phyloP scores from a whole-genome alignment of 495 filamentous ascomycete species.

The Aspergillus affinis region DNA sequence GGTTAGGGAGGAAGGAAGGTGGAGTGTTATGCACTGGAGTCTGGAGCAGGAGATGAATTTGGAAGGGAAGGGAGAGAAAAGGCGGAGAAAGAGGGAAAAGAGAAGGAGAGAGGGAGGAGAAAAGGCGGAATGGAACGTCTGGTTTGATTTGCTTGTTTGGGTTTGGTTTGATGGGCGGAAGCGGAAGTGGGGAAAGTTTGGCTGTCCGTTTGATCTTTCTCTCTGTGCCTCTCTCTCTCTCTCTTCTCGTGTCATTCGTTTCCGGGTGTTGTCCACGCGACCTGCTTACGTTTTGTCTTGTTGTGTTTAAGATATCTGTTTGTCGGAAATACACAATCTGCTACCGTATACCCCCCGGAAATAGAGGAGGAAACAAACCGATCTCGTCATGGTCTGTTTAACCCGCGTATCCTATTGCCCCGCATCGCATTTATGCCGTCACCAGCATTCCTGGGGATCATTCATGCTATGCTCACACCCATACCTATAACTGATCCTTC shows the following conservation, averaged over 20 bases:
- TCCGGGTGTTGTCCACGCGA: too few species aligned
- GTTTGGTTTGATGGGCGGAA: neutral
- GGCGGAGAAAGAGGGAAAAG: neutral
- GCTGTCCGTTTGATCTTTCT: neutral
- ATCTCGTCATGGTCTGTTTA: neutral
- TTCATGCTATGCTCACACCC: constrained; percentile 16
- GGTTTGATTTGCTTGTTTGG: too few species aligned
- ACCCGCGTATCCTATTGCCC: neutral
- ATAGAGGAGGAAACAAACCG: neutral
- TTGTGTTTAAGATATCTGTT: too few species aligned
- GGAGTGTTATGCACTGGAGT: neutral
- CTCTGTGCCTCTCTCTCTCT: neutral
- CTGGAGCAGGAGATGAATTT: too few species aligned
- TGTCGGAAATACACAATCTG: too few species aligned
- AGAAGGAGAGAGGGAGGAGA: neutral
- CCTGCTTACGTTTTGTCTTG: too few species aligned
- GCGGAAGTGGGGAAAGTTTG: constrained; percentile 3
- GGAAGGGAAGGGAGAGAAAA: constrained; percentile 5
- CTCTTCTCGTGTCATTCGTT: too few species aligned
- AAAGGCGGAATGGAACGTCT: neutral
- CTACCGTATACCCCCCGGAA: too few species aligned
- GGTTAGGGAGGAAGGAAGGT: constrained; percentile 1
- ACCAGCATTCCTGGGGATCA: neutral
- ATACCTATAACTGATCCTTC: constrained; percentile 2
- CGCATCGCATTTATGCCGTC: too few species aligned